Percentiles rank a stretch among this genome's conserved stretches.
Evolutionary conservation across 1,139 yeast species (phyloP).

Genomic region (Blastobotrys proliferans): DNA sequence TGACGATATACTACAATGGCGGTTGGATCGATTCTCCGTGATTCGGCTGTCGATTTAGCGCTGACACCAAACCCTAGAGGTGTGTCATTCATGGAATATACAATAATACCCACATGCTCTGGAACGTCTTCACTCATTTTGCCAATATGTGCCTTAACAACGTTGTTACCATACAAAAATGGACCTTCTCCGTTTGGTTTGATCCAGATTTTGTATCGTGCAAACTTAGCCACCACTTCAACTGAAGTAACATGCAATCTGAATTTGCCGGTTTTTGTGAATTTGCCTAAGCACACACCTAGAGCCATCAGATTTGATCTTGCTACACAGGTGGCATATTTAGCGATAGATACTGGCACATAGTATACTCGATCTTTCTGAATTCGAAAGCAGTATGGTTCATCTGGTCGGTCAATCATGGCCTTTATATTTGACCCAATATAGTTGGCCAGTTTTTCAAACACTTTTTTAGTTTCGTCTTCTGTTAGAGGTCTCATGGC

Average conservation of each 20-base stretch:
- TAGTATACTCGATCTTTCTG: conserved; percentile 97
- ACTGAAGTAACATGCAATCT: conserved; percentile 91
- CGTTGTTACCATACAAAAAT: conserved; percentile 91
- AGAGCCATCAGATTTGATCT: conserved; percentile 87
- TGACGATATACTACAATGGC: conserved; percentile 95
- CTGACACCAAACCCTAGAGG: conserved; percentile 96
- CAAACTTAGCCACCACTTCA: conserved; percentile 76
- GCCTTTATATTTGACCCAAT: conserved; percentile 91
- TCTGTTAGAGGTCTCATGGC: conserved; percentile 92
- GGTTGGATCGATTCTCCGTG: conserved; percentile 84
- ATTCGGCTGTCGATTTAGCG: conserved; percentile 88
- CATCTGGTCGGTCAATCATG: conserved; percentile 80
- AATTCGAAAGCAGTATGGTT: conserved; percentile 90
- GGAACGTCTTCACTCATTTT: conserved; percentile 97
- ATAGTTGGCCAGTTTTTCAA: conserved; percentile 93
- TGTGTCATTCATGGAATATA: conserved; percentile 85
- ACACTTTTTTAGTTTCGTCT: conserved; percentile 93
- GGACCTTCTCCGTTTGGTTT: conserved; percentile 99
- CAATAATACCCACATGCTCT: conserved; percentile 93
- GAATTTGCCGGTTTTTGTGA: conserved; percentile 96
- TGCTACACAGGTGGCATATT: conserved; percentile 84
- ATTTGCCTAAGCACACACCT: conserved; percentile 92
- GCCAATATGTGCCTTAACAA: conserved; percentile 93
- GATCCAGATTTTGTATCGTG: conserved; percentile 94
- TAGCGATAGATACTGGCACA: conserved; percentile 77